Evolutionary conservation across 495 filamentous ascomycete genomes (phyloP).

Genomic region (Hypomontagnella monticulosa): DNA sequence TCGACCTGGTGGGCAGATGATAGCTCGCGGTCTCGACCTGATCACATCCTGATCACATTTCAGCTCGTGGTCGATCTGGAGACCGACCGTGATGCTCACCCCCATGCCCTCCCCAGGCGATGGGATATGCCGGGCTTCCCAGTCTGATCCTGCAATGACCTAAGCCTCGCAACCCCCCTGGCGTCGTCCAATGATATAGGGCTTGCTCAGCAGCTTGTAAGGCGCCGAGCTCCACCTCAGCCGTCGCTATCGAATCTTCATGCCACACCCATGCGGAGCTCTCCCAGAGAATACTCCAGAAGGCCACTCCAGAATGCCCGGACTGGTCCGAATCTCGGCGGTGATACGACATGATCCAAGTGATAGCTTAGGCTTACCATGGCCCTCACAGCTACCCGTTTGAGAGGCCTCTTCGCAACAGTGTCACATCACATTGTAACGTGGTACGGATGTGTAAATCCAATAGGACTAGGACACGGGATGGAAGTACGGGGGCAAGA

Average conservation of each 20-base stretch:
- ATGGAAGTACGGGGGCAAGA: slow-evolving; percentile 13
- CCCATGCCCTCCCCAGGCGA: slow-evolving; percentile 11
- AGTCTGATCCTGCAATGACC: slow-evolving; percentile 24
- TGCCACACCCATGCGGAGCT: slow-evolving; percentile 27
- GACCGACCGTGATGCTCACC: slow-evolving; percentile 20
- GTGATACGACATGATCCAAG: slow-evolving; percentile 32
- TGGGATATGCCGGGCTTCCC: slow-evolving; percentile 30
- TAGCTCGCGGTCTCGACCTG: slow-evolving; percentile 34
- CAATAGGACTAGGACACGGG: slow-evolving; percentile 31
- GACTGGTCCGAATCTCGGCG: slow-evolving; percentile 34
- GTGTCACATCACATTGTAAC: slow-evolving; percentile 44
- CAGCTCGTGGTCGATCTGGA: slow-evolving; percentile 34
- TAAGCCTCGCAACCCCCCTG: slow-evolving; percentile 28
- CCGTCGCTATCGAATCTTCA: slow-evolving; percentile 30
- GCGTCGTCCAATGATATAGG: slow-evolving; percentile 31
- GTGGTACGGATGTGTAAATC: slow-evolving; percentile 30
- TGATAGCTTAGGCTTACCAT: slow-evolving; percentile 32
- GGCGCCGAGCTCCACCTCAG: slow-evolving; percentile 42
- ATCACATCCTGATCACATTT: slow-evolving; percentile 21
- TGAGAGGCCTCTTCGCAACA: slow-evolving; percentile 31
- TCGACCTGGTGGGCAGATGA: slow-evolving; percentile 31
- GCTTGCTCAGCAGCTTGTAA: slow-evolving; percentile 46
- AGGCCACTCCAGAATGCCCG: slow-evolving; percentile 12
- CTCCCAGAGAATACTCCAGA: slow-evolving; percentile 15
- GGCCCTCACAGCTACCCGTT: slow-evolving; percentile 38